Conservation (phyloP, 116 monocot species). For the Zostera marina region DNA sequence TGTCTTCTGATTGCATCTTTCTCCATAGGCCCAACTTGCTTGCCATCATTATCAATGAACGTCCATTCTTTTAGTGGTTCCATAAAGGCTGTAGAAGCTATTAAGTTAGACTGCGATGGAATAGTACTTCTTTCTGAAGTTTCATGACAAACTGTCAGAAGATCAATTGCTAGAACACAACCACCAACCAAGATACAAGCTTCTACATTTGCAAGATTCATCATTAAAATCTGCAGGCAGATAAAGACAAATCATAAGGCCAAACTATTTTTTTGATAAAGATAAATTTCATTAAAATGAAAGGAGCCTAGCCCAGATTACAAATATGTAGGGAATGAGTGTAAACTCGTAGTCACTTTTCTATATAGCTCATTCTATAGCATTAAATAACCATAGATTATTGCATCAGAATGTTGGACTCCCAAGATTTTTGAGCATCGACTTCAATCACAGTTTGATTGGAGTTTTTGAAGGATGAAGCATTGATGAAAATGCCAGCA, state of each 20-base stretch:
- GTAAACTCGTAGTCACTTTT: too few species aligned
- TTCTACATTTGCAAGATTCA: constrained; percentile 79
- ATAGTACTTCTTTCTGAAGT: constrained; percentile 89
- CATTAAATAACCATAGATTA: too few species aligned
- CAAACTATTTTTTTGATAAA: neutral
- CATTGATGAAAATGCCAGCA: too few species aligned
- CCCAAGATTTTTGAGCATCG: too few species aligned
- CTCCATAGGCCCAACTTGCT: constrained; percentile 73
- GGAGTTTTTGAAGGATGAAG: too few species aligned
- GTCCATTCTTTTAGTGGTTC: constrained; percentile 97
- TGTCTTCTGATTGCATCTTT: constrained; percentile 90
- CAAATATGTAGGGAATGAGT: too few species aligned
- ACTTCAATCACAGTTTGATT: too few species aligned
- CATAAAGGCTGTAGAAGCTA: constrained; percentile 97
- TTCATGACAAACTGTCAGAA: constrained; percentile 82
- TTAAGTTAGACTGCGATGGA: constrained; percentile 93
- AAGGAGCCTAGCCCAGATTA: neutral
- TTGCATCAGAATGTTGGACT: too few species aligned
- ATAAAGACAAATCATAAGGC: neutral
- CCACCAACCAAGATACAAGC: constrained; percentile 95
- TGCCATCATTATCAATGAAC: constrained; percentile 71
- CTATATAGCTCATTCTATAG: too few species aligned
- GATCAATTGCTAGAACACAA: constrained; percentile 91
- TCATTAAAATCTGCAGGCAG: constrained; percentile 70
- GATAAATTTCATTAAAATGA: too few species aligned